phyloP scores from a whole-genome alignment of 805 yeast species.

The Ogataea ramenticola region DNA sequence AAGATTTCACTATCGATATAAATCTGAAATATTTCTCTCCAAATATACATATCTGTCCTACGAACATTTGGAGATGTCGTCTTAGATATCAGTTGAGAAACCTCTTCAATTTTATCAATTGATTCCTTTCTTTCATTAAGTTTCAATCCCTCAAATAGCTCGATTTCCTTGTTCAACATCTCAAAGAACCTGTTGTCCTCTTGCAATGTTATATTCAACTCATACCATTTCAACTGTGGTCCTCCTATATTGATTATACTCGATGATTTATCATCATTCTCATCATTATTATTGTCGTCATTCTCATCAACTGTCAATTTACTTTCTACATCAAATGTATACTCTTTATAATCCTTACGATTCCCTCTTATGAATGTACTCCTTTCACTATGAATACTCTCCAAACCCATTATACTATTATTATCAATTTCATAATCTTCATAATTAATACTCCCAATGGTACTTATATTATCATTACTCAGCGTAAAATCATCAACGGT shows the following conservation, averaged over 20 bases:
- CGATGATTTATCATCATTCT: neutral
- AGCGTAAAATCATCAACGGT: too few relatives aligned
- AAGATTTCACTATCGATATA: constrained; percentile 64
- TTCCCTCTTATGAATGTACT: too few relatives aligned
- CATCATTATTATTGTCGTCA: neutral
- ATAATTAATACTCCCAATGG: too few relatives aligned
- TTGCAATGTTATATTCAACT: constrained; percentile 31
- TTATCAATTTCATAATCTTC: too few relatives aligned
- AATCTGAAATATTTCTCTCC: constrained; percentile 62
- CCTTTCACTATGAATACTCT: too few relatives aligned
- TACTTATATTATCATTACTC: too few relatives aligned
- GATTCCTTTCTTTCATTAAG: constrained; percentile 35
- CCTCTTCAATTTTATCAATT: constrained; percentile 31
- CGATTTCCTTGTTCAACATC: constrained; percentile 48
- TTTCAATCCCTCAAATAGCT: constrained; percentile 38
- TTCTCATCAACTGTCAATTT: neutral
- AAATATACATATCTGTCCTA: constrained; percentile 51
- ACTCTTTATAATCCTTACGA: too few relatives aligned
- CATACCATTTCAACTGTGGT: constrained; percentile 10
- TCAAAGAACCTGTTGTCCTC: constrained; percentile 57
- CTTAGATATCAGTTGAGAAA: constrained; percentile 33
- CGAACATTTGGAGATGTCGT: constrained; percentile 34
- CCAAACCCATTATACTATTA: too few relatives aligned
- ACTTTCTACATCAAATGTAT: too few relatives aligned
- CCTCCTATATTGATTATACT: constrained; percentile 12